Percentiles rank a stretch among this genome's conserved stretches.
These are phyloP conservation scores for Ramularia endophylla DNA, from an alignment of 2,329 filamentous ascomycete species.

Conservation along the genomic window DNA sequence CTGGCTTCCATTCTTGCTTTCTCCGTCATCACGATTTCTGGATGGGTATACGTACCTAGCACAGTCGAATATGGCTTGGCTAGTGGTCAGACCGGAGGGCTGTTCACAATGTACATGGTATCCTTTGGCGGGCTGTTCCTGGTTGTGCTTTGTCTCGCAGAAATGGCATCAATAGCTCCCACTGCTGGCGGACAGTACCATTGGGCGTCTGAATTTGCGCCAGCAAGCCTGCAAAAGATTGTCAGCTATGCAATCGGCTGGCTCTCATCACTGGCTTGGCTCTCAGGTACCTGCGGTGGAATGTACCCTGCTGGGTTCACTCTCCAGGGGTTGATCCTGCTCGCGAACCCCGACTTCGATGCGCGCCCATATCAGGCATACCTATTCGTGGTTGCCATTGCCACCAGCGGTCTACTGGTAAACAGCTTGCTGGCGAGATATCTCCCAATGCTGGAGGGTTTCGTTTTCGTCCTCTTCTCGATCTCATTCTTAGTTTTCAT, in stretches of 20 bases:
- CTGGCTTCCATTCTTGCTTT: constrained; percentile 46
- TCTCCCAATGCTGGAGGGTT: too few relatives aligned
- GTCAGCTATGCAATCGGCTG: constrained; percentile 36
- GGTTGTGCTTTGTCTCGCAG: constrained; percentile 24
- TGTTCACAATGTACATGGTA: constrained; percentile 26
- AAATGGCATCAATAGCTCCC: constrained; percentile 32
- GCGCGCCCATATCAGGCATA: too few relatives aligned
- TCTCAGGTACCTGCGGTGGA: constrained; percentile 44
- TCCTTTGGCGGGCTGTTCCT: constrained; percentile 21
- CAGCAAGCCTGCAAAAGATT: constrained; percentile 22
- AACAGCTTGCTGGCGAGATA: too few relatives aligned
- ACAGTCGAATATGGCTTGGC: constrained; percentile 15
- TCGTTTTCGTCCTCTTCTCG: too few relatives aligned
- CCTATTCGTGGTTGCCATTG: too few relatives aligned
- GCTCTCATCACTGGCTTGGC: constrained; percentile 47
- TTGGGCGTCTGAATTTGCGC: constrained; percentile 30
- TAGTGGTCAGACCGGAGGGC: constrained; percentile 23
- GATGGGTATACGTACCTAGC: constrained; percentile 46
- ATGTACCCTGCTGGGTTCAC: constrained; percentile 44
- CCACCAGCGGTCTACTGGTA: too few relatives aligned
- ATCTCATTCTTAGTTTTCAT: too few relatives aligned
- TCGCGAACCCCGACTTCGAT: too few relatives aligned
- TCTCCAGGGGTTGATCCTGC: too few relatives aligned
- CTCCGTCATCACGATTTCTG: constrained; percentile 44
- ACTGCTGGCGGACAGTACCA: constrained; percentile 27